Evolutionary conservation across 441 rosid species (phyloP), one percentile per base, ranked within the genome.

Genomic region (Omphalea diandra): DNA sequence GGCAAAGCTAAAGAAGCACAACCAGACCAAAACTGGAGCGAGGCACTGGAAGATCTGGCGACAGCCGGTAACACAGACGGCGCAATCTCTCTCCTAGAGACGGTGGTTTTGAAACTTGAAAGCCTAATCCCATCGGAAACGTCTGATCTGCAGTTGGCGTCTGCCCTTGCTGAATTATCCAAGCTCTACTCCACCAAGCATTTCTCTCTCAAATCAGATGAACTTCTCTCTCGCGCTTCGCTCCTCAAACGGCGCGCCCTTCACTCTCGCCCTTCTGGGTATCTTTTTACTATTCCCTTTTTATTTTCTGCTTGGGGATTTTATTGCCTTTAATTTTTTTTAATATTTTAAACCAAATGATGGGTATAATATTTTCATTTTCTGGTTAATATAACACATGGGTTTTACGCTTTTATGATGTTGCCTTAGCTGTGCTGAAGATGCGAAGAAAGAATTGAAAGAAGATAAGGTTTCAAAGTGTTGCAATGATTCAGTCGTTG

Each of bases 151-250:
- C 90, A 82, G 32, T 73, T 91, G 76, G 84, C 89, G 40, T 74
- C 92, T 11, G 93, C 87, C 66, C 80, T 90, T 20, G 66, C 75
- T 8, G 90, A 88, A 46, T 83, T 91, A 77, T 91, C 97, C 58
- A 70, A 82, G 53, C 88, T 91, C 69, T 84, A 84, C 76, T 86
- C 94, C 54, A 81, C 88, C 74, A 83, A 81, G 14, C 87, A 89
- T 10, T 86, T 88, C 75, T 88, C 96, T 40, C 86, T 93, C 74
- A 90, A 90, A 82, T 81, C 93, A 68, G 98, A 90, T n/a, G 80
- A 87, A 35, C 82, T 86, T 29, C 86, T 75, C 58, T 57, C 83
- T 57, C 93, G 91, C 52, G 88, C 93, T 69, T 71, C 85, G n/a
- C 61, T 84, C 75, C 65, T 88, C 68, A 83, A 76, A 56, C 85